These are phyloP conservation scores for Chytriomyces confervae DNA, from an alignment of 192 early-diverging fungal genomes.

Conservation along the genomic window DNA sequence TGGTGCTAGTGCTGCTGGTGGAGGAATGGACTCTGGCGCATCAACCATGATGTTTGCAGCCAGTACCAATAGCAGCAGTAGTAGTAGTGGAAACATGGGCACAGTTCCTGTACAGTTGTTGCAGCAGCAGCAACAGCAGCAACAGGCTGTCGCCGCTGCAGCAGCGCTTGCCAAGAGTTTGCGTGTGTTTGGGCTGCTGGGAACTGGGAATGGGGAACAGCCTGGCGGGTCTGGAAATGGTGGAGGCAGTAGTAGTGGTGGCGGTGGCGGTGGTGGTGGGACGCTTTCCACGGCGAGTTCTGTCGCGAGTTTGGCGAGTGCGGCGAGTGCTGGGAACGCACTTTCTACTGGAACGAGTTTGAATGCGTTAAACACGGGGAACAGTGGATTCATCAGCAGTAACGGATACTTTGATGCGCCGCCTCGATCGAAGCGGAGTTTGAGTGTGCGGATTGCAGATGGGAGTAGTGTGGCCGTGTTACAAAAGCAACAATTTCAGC, in stretches of 20 bases:
- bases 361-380: neutral
- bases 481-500: neutral
- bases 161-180: neutral
- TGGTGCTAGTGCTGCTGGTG: neutral
- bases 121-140: neutral
- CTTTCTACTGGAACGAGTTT: neutral
- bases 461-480: neutral
- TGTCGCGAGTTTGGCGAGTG: neutral
- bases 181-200: neutral
- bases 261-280: too few species aligned
- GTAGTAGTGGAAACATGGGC: neutral
- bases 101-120: neutral
- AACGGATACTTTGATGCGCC: neutral
- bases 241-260: too few species aligned
- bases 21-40: slow-evolving; percentile 10
- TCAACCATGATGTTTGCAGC: neutral
- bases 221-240: slow-evolving; percentile 2
- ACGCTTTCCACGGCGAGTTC: neutral
- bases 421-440: neutral
- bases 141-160: neutral
- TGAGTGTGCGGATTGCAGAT: neutral
- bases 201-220: slow-evolving; percentile 4
- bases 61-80: slow-evolving; percentile 18
- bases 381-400: neutral
- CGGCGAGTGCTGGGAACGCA: neutral